phyloP scores from a whole-genome alignment of 306 rosid species.

The Trifolium pratense region DNA sequence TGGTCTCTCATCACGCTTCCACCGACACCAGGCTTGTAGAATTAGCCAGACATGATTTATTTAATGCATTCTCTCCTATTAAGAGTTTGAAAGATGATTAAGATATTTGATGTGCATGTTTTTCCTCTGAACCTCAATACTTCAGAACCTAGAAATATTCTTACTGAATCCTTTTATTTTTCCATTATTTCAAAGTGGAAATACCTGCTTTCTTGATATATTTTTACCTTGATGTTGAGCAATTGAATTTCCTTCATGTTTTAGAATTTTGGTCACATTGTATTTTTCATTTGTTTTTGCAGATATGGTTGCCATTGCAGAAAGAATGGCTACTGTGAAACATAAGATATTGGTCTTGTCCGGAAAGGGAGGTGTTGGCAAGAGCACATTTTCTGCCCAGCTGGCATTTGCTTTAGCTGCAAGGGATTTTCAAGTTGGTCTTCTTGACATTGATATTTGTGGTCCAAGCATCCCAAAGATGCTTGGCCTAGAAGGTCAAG shows the following conservation, averaged over 20 bases:
- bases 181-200: too few relatives aligned
- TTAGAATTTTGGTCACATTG: constrained; percentile 1
- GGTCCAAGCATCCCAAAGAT: constrained; percentile 98
- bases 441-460: constrained; percentile 92
- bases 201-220: too few relatives aligned
- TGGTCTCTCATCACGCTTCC: neutral
- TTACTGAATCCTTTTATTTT: too few relatives aligned
- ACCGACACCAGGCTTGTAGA: neutral
- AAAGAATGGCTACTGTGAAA: constrained; percentile 89
- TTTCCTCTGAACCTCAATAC: neutral
- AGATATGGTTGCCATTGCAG: constrained; percentile 83
- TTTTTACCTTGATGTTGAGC: too few relatives aligned
- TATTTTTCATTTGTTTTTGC: constrained; percentile 41
- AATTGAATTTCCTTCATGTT: too few relatives aligned
- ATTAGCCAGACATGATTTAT: neutral
- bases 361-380: constrained; percentile 97
- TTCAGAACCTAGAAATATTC: neutral
- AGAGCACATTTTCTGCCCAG: constrained; percentile 95
- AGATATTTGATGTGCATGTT: neutral
- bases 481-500: constrained; percentile 95
- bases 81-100: neutral
- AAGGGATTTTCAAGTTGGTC: constrained; percentile 88
- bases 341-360: constrained; percentile 88
- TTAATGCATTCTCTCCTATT: neutral
- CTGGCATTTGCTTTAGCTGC: constrained; percentile 88